Base-by-base conservation (phyloP, 495 filamentous ascomycete species). In the Penicillium bovifimosum region DNA sequence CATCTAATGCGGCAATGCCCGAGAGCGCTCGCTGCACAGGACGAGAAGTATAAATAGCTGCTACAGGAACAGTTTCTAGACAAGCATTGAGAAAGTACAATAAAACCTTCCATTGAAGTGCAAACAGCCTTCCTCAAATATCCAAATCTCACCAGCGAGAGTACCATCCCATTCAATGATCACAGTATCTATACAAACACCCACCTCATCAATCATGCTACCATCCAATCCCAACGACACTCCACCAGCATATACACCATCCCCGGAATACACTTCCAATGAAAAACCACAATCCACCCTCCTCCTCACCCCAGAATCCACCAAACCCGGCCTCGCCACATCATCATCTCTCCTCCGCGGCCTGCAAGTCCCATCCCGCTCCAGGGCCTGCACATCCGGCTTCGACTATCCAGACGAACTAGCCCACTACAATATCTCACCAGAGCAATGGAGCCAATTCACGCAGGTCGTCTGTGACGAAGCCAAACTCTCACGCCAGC, bases 311-410 rank as follows among this genome's bases (percentile, higher is more conserved):
- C 54, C 50, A 17, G 35, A 47, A 8, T 14, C 50, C 38, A 41
- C 41, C 13, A 61, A 61, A 13, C 61, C 63, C 5, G 64, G 59
- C 0, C 54, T 66, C 9, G 59, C 60, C 0, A 9, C 34, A 3
- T 49, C 64, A 24, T 58, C 51, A n/a, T 39, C 52, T 41, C 53
- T 71, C 3, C 55, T 44, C 1, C 53, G 63, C 18, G 69, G 66
- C 9, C 63, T 73, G 0, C 69, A 72, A 54, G 55, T 73, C 11
- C 70, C 69, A 6, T 66, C 67, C 3, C 59, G 62, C 16, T 65
- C 60, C 2, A 27, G 34, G 2, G 42, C 54, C 26, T 46, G 60
- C 29, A 63, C 62, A 14, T 73, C 70, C 0, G 67, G 70, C 18
- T 73, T 73, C 47, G 52, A 54, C 9, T 72, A 69, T 51, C 68